Evolutionary conservation across 176 grass and related monocot genomes (phyloP), one percentile per base, ranked within the genome.

Genomic region (Carex parvula): DNA sequence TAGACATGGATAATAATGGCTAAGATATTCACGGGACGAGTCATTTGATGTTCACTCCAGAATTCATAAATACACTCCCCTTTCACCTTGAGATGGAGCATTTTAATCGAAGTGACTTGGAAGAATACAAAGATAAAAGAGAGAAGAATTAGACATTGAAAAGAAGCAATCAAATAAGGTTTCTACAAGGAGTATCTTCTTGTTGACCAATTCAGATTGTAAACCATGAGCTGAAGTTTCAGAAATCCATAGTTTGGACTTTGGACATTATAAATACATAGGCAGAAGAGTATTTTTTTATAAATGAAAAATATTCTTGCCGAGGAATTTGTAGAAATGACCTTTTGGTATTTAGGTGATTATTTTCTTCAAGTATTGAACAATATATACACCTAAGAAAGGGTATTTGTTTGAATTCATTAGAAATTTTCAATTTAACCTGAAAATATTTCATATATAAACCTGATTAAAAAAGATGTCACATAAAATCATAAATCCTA

Each of bases 401-500:
- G 37, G n/a, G 7, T 5, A 6, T 8, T 72, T 72, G 1, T 11
- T 48, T 22, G 9, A 21, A 50, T 53, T 52, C 11, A 52, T 75
- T 24, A 50, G 65, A 14, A 53, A 15, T 29, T 6, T 52, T 75
- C 41, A 24, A 24, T 52, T 46, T 54, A 75, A 75, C 7, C 70
- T 15, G 70, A 52, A 24, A 53, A 75, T 48, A 72, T 72, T 69
- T 22, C 69, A 72, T 76, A 76, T 76, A 55, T 76, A 30, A 29
- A 5, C 48, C 22, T 76, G 72, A 16, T 2, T 16, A 54, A 30
- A 26, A 3, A 37, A 37, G 4, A 54, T 32, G 48, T 76, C 48
- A 54, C 24, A 52, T 54, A 56, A 50, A 56, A 3, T 37, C 35
- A 37, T 37, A 37, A 37, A 37, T 14, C 50, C 48, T 77, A 56